These are phyloP conservation scores for Cladophialophora psammophila DNA, from an alignment of 2,329 filamentous ascomycete species.

Conservation along the genomic window DNA sequence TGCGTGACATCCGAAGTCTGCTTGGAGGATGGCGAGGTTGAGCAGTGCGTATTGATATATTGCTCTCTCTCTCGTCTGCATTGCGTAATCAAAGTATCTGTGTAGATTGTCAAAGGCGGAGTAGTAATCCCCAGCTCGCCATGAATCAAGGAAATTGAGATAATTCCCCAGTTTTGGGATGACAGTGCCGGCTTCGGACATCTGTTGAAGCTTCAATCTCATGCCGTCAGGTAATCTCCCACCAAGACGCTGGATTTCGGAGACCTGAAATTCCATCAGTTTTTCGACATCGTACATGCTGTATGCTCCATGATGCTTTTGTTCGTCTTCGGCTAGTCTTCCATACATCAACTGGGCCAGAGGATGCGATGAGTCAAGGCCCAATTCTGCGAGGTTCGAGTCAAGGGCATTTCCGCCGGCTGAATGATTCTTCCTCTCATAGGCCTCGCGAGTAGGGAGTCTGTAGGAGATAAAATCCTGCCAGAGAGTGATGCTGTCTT, in stretches of 20 bases:
- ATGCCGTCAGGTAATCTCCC: conserved; percentile 78
- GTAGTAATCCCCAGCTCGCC: conserved; percentile 88
- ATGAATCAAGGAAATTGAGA: conserved; percentile 83
- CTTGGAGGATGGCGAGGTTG: conserved; percentile 90
- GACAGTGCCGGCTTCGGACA: conserved; percentile 57
- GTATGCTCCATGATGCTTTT: conserved; percentile 43
- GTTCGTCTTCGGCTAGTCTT: conserved; percentile 48
- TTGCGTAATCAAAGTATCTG: conserved; percentile 95
- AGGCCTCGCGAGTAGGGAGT: conserved; percentile 71
- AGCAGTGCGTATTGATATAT: conserved; percentile 96
- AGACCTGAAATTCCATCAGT: conserved; percentile 85
- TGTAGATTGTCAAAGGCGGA: conserved; percentile 91
- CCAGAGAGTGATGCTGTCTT: conserved; percentile 81
- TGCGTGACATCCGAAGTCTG: conserved; percentile 89
- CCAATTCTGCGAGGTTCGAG: conserved; percentile 67
- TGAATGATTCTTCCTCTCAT: conserved; percentile 62
- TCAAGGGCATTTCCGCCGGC: conserved; percentile 62
- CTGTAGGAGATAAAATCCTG: conserved; percentile 81
- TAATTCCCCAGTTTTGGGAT: conserved; percentile 38
- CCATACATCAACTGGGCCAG: conserved; percentile 62
- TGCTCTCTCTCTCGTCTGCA: conserved; percentile 80
- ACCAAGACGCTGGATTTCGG: conserved; percentile 84
- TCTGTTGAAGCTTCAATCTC: conserved; percentile 71
- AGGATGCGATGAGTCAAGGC: conserved; percentile 59
- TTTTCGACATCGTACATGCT: conserved; percentile 82